Conservation (phyloP, 257 asterid species). For the Petrea volubilis region DNA sequence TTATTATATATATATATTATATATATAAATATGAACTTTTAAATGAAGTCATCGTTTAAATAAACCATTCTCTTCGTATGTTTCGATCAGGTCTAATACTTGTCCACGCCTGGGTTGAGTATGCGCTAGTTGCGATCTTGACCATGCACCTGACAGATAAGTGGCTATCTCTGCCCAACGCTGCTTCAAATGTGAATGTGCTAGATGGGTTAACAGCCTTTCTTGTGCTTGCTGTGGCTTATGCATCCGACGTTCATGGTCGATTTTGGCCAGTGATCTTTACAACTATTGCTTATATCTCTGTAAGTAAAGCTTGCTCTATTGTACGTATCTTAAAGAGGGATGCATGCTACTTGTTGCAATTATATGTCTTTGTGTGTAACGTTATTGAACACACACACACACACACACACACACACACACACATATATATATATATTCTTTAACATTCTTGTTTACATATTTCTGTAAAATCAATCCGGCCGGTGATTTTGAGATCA, state of each 20-base stretch:
- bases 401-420: too few species aligned
- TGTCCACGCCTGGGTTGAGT: constrained; percentile 1
- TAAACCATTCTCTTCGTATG: too few species aligned
- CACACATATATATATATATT: too few species aligned
- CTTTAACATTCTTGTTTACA: too few species aligned
- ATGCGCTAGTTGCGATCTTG: background rate
- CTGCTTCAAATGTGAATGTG: constrained; percentile 1
- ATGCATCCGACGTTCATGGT: background rate
- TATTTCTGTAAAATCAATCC: too few species aligned
- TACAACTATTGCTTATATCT: constrained; percentile 2
- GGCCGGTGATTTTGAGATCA: too few species aligned
- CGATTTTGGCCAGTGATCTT: background rate
- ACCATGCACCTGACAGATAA: background rate
- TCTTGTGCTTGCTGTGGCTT: background rate
- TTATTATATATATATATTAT: too few species aligned
- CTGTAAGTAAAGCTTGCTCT: background rate
- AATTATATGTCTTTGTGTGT: too few species aligned
- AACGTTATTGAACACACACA: too few species aligned
- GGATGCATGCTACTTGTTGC: background rate
- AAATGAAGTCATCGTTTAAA: too few species aligned
- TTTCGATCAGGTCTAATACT: background rate
- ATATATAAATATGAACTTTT: too few species aligned
- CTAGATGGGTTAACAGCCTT: background rate
- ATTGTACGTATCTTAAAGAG: background rate
- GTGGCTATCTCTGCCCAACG: background rate